Evolutionary conservation across 345 rosid genomes (phyloP).

Genomic region (Eucalyptus curtisii): DNA sequence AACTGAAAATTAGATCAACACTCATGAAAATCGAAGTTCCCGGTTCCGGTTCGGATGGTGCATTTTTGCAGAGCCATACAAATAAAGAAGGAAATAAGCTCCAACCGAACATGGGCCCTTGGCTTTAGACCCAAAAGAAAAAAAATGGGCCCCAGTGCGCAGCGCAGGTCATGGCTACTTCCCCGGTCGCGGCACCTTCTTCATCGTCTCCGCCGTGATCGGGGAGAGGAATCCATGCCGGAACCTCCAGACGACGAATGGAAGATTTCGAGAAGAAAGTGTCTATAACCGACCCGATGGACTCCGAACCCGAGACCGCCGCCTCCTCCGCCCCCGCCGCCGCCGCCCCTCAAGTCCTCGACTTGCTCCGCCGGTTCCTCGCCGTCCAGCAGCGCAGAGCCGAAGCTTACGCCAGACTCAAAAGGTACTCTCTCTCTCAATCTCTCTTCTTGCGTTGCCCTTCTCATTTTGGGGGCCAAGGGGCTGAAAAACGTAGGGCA

Average conservation of each 20-base stretch:
- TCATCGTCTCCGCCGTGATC: neutral
- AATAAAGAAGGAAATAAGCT: no score
- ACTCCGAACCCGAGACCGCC: conserved; percentile 1
- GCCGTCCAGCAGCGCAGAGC: conserved; percentile 81
- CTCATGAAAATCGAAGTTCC: no score
- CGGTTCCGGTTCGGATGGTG: no score
- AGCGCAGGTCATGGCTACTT: neutral
- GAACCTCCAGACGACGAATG: neutral
- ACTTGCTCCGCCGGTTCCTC: conserved; percentile 52
- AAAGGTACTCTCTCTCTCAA: conserved; percentile 21
- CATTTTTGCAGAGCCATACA: no score
- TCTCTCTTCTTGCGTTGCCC: neutral
- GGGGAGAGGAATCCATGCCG: neutral
- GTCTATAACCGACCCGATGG: conserved; percentile 31
- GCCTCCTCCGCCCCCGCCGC: neutral
- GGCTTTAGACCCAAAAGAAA: no score
- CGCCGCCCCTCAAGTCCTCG: conserved; percentile 15
- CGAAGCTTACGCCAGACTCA: conserved; percentile 73
- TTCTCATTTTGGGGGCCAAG: neutral
- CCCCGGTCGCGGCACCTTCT: neutral
- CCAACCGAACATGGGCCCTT: no score
- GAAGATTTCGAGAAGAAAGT: conserved; percentile 76
- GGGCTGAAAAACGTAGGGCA: neutral
- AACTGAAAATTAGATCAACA: no score
- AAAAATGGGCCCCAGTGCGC: neutral